Base-by-base conservation (phyloP, 2,329 filamentous ascomycete species). In the Hymenotorrendiella dingleyae region DNA sequence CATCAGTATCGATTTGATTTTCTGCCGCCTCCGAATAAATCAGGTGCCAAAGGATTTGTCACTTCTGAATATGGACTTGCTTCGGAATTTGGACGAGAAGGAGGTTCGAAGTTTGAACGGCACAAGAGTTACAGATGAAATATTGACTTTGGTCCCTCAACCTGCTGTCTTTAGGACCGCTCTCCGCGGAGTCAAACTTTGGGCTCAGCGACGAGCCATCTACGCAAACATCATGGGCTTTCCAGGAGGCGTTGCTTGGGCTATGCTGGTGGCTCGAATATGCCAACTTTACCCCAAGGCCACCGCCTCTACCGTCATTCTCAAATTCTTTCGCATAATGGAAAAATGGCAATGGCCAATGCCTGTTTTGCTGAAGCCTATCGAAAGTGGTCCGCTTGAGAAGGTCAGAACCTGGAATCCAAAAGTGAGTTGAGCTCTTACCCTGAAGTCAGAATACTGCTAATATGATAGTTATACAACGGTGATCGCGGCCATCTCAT, bases 201-300 rank as follows among this genome's bases (percentile, higher is more conserved):
- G 93, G 93, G 90, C 93, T 8, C 87, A 94, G 60, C 80, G 83
- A 39, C 85, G 91, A 48, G 93, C 86, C 19, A 88, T 97, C 36
- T 97, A 97, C 61, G 88, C 88, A 51, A 96, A 96, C 58, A 90
- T 97, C 50, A 89, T 95, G 65, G 93, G 93, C 20, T 98, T 93
- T 54, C 93, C 93, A 2, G 93, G 93, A 55, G 93, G 93, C 66
- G 90, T 98, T 29, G 93, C 93, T 4, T 98, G 91, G 88, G 93
- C 91, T 10, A 96, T 98, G 85, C 76, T 98, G 59, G 90, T 97
- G 21, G 93, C 93, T 39, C 79, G 93, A 50, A 86, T 97, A 30
- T 97, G 93, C 64, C 93, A 98, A 64, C 76, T 98, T 12, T 98
- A 97, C 58, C 93, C 93, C 11, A 89, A 88, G 61, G 93, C 93